A percentile compares a stretch with the other conserved stretches of the same genome.
Conservation (phyloP, 2,329 filamentous ascomycete species). For the Fusarium albidum region DNA sequence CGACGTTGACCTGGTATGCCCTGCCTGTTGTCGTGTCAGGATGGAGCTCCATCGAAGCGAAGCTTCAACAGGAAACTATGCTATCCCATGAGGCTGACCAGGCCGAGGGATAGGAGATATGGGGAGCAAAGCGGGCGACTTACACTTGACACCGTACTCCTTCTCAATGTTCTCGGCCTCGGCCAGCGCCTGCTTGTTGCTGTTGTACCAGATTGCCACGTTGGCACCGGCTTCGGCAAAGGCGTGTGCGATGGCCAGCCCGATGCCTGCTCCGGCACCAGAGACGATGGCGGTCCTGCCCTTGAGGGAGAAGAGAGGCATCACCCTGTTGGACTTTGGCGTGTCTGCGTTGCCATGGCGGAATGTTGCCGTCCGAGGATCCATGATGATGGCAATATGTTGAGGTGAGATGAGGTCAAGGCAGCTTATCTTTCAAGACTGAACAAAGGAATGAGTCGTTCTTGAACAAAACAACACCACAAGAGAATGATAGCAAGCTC, state of each 20-base stretch:
- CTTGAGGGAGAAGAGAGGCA: constrained; percentile 74
- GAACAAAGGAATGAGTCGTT: no score
- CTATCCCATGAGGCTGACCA: no score
- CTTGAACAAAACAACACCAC: no score
- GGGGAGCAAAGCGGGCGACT: constrained; percentile 38
- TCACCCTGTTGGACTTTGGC: constrained; percentile 58
- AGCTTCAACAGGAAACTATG: no score
- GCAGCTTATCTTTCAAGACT: neutral
- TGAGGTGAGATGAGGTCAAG: neutral
- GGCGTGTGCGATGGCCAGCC: constrained; percentile 68
- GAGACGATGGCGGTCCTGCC: constrained; percentile 75
- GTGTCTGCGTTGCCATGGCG: constrained; percentile 63
- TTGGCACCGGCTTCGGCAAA: constrained; percentile 76
- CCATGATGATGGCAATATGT: constrained; percentile 45
- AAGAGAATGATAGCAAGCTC: no score
- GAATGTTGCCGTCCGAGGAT: constrained; percentile 60
- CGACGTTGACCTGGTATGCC: constrained; percentile 70
- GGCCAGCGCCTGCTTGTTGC: constrained; percentile 69
- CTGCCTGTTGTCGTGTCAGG: constrained; percentile 55
- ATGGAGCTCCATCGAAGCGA: neutral
- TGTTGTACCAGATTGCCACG: constrained; percentile 77
- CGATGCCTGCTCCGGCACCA: constrained; percentile 73
- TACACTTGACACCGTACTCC: constrained; percentile 73
- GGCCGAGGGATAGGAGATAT: neutral
- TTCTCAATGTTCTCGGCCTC: constrained; percentile 70